Percentiles rank a stretch among this genome's conserved stretches.
Conservation (phyloP, 2,329 filamentous ascomycete genomes). For the Xylaria digitata region DNA sequence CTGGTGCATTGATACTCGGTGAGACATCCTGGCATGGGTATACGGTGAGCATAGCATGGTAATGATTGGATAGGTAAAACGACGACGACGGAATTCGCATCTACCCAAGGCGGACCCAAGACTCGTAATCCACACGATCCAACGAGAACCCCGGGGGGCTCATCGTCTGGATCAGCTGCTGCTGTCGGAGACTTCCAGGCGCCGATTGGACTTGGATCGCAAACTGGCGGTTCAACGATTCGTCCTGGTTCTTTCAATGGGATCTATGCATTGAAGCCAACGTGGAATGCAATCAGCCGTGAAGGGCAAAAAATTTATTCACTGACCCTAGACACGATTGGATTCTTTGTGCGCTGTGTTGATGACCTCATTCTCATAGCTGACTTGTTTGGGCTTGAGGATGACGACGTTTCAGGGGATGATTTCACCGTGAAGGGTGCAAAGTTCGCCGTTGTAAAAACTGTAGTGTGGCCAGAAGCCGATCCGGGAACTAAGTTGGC, state of each 20-base stretch:
- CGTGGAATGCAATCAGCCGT: constrained; percentile 70
- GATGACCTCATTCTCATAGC: constrained; percentile 68
- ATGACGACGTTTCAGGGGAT: constrained; percentile 55
- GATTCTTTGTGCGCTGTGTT: constrained; percentile 68
- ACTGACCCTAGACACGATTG: constrained; percentile 70
- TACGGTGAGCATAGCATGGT: background rate
- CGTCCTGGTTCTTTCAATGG: constrained; percentile 74
- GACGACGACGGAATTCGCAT: constrained; percentile 73
- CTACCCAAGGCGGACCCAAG: constrained; percentile 62
- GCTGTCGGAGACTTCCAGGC: constrained; percentile 74
- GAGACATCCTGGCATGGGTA: constrained; percentile 11
- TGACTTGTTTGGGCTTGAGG: constrained; percentile 64
- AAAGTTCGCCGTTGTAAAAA: constrained; percentile 66
- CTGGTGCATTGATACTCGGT: constrained; percentile 68
- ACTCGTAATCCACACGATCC: constrained; percentile 74
- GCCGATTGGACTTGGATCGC: constrained; percentile 70
- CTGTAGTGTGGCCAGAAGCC: constrained; percentile 62
- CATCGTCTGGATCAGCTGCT: constrained; percentile 73
- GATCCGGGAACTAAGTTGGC: constrained; percentile 58
- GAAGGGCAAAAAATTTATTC: constrained; percentile 72
- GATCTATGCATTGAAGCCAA: constrained; percentile 73
- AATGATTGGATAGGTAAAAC: constrained; percentile 59
- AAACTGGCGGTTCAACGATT: constrained; percentile 73
- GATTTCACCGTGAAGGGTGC: constrained; percentile 57
- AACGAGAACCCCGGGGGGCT: constrained; percentile 73